Evolutionary conservation across 1,284 basidiomycete species (phyloP).

Genomic region (Xerocomus amazonicus): DNA sequence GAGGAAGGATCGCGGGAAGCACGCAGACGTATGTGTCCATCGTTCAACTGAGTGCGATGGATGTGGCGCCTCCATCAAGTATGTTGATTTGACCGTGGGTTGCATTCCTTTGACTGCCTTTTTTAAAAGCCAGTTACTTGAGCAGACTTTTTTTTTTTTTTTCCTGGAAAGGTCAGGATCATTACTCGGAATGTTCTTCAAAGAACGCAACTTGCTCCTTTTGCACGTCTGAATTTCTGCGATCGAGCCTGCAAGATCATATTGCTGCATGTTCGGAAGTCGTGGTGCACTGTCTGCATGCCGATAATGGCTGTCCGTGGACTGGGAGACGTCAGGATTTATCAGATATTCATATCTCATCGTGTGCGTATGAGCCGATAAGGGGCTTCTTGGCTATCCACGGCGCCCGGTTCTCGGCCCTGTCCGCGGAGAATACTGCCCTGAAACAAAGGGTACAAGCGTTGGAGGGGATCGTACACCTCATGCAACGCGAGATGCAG

Average conservation of each 20-base stretch:
- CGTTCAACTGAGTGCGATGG: constrained; percentile 36
- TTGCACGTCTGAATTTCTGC: constrained; percentile 38
- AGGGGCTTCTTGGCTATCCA: constrained; percentile 56
- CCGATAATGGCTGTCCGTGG: constrained; percentile 53
- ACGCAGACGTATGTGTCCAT: constrained; percentile 35
- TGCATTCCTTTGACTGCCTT: background rate
- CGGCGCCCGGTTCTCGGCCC: constrained; percentile 39
- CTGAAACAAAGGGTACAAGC: constrained; percentile 51
- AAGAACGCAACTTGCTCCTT: constrained; percentile 36
- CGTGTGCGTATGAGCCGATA: constrained; percentile 61
- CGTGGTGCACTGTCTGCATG: constrained; percentile 47
- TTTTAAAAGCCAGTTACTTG: constrained; percentile 1
- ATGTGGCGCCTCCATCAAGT: constrained; percentile 35
- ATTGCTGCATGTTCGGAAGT: constrained; percentile 37
- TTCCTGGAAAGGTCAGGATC: constrained; percentile 29
- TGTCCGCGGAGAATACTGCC: constrained; percentile 59
- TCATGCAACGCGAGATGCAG: constrained; percentile 50
- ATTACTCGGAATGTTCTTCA: constrained; percentile 38
- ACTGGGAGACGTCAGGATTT: constrained; percentile 43
- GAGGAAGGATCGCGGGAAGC: constrained; percentile 44
- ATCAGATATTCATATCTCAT: constrained; percentile 39
- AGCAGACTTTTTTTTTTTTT: background rate
- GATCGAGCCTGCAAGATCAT: constrained; percentile 38
- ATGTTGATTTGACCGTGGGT: constrained; percentile 37
- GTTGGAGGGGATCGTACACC: constrained; percentile 49